Percentiles rank a stretch among this genome's conserved stretches.
These are phyloP conservation scores for Cryptococcus wingfieldii DNA, from an alignment of 1,284 basidiomycete genomes.

Conservation along the genomic window DNA sequence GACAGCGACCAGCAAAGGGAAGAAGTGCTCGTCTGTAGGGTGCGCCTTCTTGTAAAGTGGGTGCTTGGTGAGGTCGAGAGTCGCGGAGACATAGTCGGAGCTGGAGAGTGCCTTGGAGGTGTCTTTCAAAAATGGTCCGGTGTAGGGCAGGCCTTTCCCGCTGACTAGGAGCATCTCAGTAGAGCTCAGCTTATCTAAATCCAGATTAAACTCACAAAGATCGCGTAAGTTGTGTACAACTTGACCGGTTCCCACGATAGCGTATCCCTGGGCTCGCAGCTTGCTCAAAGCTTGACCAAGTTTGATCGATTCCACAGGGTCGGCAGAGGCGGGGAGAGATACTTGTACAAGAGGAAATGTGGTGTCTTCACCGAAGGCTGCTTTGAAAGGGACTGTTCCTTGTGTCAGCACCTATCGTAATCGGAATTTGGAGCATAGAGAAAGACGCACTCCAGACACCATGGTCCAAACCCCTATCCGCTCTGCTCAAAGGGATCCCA, in stretches of 20 bases:
- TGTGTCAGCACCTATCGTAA: too few relatives aligned
- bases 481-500: slow-evolving; percentile 26
- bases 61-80: slow-evolving; percentile 29
- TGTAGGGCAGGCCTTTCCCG: slow-evolving; percentile 24
- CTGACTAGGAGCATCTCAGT: slow-evolving; percentile 11
- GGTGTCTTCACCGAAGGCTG: slow-evolving; percentile 43
- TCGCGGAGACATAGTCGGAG: slow-evolving; percentile 12
- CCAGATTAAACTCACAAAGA: slow-evolving; percentile 21
- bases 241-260: slow-evolving; percentile 42
- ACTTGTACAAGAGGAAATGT: slow-evolving; percentile 49
- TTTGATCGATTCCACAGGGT: slow-evolving; percentile 37
- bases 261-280: slow-evolving; percentile 43
- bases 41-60: slow-evolving; percentile 39
- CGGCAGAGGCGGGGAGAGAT: slow-evolving; percentile 46
- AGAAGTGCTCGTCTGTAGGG: slow-evolving; percentile 46
- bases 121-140: slow-evolving; percentile 29
- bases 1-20: slow-evolving; percentile 40
- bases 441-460: slow-evolving; percentile 47
- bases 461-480: slow-evolving; percentile 50
- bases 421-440: neutral
- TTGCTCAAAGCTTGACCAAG: slow-evolving; percentile 47
- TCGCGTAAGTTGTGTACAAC: slow-evolving; percentile 48
- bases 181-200: neutral
- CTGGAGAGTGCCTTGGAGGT: slow-evolving; percentile 19
- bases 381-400: slow-evolving; percentile 47